Evolutionary conservation across 2,329 filamentous ascomycete genomes (phyloP).

Genomic region (Lachnellula occidentalis): DNA sequence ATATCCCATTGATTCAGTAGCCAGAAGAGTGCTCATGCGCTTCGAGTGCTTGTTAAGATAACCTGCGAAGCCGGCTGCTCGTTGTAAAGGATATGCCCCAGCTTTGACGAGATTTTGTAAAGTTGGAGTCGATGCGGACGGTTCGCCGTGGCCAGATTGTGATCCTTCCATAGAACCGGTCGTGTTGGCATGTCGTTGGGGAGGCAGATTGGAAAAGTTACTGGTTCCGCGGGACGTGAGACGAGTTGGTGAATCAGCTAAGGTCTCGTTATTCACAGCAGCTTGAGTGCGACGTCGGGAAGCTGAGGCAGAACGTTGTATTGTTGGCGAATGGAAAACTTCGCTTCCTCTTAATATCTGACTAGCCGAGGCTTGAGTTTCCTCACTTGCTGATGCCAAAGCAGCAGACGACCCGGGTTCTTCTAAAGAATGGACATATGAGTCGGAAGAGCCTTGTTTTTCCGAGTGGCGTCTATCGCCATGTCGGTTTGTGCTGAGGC

Average conservation of each 20-base stretch:
- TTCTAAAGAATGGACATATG: slow-evolving; percentile 67
- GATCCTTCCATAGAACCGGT: slow-evolving; percentile 22
- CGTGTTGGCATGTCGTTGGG: slow-evolving; percentile 18
- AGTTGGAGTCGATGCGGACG: slow-evolving; percentile 43
- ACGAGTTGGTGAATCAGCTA: slow-evolving; percentile 20
- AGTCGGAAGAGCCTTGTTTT: slow-evolving; percentile 63
- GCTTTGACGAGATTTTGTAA: slow-evolving; percentile 54
- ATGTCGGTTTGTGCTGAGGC: slow-evolving; percentile 43
- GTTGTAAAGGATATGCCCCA: slow-evolving; percentile 74
- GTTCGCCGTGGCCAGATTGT: slow-evolving; percentile 18
- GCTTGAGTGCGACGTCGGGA: slow-evolving; percentile 11
- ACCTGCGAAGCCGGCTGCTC: slow-evolving; percentile 75
- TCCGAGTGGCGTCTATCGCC: slow-evolving; percentile 47
- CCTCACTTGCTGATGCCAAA: slow-evolving; percentile 64
- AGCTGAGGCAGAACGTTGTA: slow-evolving; percentile 43
- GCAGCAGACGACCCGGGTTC: slow-evolving; percentile 69
- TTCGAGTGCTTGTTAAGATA: slow-evolving; percentile 76
- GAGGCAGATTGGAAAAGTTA: slow-evolving; percentile 8
- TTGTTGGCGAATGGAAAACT: slow-evolving; percentile 77
- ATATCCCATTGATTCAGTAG: slow-evolving; percentile 91
- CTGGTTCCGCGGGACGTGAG: neutral
- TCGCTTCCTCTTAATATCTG: slow-evolving; percentile 85
- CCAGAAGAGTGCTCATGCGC: slow-evolving; percentile 74
- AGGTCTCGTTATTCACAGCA: slow-evolving; percentile 10
- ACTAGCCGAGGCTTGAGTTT: slow-evolving; percentile 75